phyloP scores from a whole-genome alignment of 176 grass and related monocot genomes.

The Canna indica region DNA sequence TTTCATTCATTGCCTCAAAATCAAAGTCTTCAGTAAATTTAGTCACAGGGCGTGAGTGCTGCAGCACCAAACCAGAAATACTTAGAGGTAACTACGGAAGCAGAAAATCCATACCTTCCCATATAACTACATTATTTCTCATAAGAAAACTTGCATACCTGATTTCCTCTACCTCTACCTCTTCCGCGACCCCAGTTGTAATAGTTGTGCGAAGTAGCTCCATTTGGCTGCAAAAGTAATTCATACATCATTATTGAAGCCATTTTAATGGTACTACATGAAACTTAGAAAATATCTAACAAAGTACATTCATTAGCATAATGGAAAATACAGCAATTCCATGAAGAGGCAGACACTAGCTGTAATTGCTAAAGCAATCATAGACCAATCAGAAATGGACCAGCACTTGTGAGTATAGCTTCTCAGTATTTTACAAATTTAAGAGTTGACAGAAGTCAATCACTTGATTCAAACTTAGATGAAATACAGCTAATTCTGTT shows the following conservation, averaged over 20 bases:
- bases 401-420: neutral
- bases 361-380: neutral
- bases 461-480: neutral
- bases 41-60: conserved; percentile 44
- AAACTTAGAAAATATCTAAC: too few relatives aligned
- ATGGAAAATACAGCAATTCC: too few relatives aligned
- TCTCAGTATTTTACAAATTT: neutral
- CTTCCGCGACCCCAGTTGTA: conserved; percentile 65
- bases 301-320: too few relatives aligned
- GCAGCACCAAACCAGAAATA: conserved; percentile 9
- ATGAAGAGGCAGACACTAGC: too few relatives aligned
- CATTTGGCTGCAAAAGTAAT: conserved; percentile 44
- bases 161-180: conserved; percentile 70
- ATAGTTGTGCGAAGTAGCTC: conserved; percentile 38
- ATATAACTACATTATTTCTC: neutral
- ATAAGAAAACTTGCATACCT: conserved; percentile 29
- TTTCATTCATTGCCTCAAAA: conserved; percentile 89
- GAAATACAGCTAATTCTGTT: neutral
- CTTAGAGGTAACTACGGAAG: too few relatives aligned
- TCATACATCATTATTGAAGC: neutral
- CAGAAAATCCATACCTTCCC: neutral
- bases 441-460: neutral
- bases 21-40: conserved; percentile 86
- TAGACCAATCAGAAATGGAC: neutral
- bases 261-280: neutral